Evolutionary conservation across 257 asterid species (phyloP), one percentile per base, ranked within the genome.

Genomic region (Lycium barbarum): DNA sequence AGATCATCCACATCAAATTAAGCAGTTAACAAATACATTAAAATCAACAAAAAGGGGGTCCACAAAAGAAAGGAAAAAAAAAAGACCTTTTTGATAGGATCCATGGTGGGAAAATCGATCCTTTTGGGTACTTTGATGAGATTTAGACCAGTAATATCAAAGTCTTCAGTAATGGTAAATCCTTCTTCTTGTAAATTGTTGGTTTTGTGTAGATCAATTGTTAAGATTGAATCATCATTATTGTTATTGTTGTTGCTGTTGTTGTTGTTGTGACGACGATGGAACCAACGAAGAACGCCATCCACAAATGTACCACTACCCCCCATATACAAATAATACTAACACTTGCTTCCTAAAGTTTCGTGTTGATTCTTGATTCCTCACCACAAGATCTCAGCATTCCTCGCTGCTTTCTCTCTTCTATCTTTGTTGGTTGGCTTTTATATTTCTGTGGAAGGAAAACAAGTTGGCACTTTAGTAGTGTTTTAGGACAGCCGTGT

Each of bases 251-350:
- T 26, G 33, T 26, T 65, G 81, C 51, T 26, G 33, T 26, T 26
- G 33, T 26, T 26, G 33, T 26, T 65, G 81, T 57, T 85, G 86
- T 87, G 59, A 68, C 91, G 90, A 86, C 96, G 90, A 20, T 93
- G 95, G 79, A 93, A 95, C 95, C 89, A 92, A 85, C 93, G 94
- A 91, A 96, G 94, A 88, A 96, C 93, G 55, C 93, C 94, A 84
- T 95, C 98, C 93, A 96, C 97, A 84, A 96, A 95, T 88, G 97
- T 84, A 83, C 78, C 84, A 83, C 94, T 93, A 76, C 98, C 98
- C 90, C 99, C 98, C 98, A 94, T 96, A 92, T 88, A 87, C 81
- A 80, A 17, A 73, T 49, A 12, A 57, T 17, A 20, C 43, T 12
- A 3, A 15, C 45, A 17, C 74, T 59, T 82, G 84, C 85, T 55